These are phyloP conservation scores for Murraya paniculata DNA, from an alignment of 345 rosid species.

Conservation along the genomic window DNA sequence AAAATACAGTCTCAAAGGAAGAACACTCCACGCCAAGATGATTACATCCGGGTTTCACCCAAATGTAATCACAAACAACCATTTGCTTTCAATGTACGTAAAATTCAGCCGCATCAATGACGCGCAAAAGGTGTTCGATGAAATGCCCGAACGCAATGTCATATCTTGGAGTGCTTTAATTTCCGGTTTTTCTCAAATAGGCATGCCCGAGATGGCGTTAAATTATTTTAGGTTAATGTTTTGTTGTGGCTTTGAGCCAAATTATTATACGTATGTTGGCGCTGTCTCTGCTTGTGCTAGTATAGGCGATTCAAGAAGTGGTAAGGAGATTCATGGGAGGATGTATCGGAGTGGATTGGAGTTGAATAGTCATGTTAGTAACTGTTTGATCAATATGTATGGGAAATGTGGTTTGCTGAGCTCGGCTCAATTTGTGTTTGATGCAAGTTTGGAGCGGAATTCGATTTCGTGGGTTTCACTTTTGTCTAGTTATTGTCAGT, in stretches of 20 bases:
- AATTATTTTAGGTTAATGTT: slow-evolving; percentile 18
- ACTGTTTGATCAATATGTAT: slow-evolving; percentile 33
- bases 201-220: slow-evolving; percentile 17
- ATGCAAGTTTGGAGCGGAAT: slow-evolving; percentile 18
- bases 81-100: slow-evolving; percentile 22
- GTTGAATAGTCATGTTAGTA: slow-evolving; percentile 25
- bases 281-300: slow-evolving; percentile 32
- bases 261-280: slow-evolving; percentile 21
- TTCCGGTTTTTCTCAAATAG: slow-evolving; percentile 27
- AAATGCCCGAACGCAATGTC: slow-evolving; percentile 27
- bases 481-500: slow-evolving; percentile 29
- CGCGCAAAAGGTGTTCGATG: slow-evolving; percentile 24
- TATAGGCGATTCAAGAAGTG: slow-evolving; percentile 25
- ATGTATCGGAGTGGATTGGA: slow-evolving; percentile 25
- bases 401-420: slow-evolving; percentile 34
- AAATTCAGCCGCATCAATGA: slow-evolving; percentile 18
- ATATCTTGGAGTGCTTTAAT: slow-evolving; percentile 30
- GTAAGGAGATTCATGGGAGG: slow-evolving; percentile 30
- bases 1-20: slow-evolving; percentile 22
- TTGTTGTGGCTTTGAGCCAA: slow-evolving; percentile 19
- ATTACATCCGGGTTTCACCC: slow-evolving; percentile 22
- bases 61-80: slow-evolving; percentile 26
- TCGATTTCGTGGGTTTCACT: slow-evolving; percentile 35
- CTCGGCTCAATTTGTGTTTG: slow-evolving; percentile 25
- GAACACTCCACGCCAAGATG: slow-evolving; percentile 28